Evolutionary conservation across 2,329 filamentous ascomycete genomes (phyloP).

Genomic region (Fusarium sp.): DNA sequence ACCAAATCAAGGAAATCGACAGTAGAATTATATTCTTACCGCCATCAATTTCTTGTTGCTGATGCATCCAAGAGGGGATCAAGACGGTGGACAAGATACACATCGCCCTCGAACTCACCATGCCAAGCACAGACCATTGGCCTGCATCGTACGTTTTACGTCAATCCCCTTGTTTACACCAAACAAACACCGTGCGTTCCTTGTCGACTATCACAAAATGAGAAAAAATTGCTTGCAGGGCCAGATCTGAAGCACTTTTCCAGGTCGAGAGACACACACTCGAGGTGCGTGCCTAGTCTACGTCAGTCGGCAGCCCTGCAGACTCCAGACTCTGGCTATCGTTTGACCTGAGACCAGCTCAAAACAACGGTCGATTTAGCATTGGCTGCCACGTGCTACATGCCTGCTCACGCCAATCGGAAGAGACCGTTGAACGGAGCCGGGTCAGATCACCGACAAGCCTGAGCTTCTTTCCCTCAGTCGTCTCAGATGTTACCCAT

Average conservation of each 20-base stretch:
- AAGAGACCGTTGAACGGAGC: slow-evolving; percentile 17
- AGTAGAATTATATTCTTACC: slow-evolving; percentile 11
- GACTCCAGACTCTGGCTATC: slow-evolving; percentile 23
- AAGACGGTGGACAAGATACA: slow-evolving; percentile 18
- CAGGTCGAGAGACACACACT: slow-evolving; percentile 9
- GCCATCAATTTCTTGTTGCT: slow-evolving; percentile 15
- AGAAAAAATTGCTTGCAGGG: slow-evolving; percentile 17
- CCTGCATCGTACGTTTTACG: slow-evolving; percentile 18
- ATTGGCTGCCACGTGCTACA: slow-evolving; percentile 48
- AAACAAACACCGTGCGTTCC: slow-evolving; percentile 11
- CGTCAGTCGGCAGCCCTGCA: slow-evolving; percentile 27
- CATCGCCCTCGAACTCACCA: slow-evolving; percentile 24
- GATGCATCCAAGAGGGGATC: background rate
- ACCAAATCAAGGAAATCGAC: background rate
- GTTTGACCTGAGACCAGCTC: slow-evolving; percentile 49
- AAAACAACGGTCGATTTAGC: slow-evolving; percentile 46
- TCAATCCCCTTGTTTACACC: slow-evolving; percentile 14
- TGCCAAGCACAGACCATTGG: slow-evolving; percentile 30
- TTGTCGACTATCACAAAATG: slow-evolving; percentile 20
- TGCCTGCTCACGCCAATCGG: slow-evolving; percentile 44
- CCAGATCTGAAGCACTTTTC: slow-evolving; percentile 17
- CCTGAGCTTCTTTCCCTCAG: slow-evolving; percentile 21
- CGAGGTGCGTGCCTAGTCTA: slow-evolving; percentile 19
- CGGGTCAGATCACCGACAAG: slow-evolving; percentile 12
- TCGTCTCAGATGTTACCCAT: slow-evolving; percentile 3